Evolutionary conservation across 495 filamentous ascomycete genomes (phyloP).

Genomic region (Extremus antarcticus): DNA sequence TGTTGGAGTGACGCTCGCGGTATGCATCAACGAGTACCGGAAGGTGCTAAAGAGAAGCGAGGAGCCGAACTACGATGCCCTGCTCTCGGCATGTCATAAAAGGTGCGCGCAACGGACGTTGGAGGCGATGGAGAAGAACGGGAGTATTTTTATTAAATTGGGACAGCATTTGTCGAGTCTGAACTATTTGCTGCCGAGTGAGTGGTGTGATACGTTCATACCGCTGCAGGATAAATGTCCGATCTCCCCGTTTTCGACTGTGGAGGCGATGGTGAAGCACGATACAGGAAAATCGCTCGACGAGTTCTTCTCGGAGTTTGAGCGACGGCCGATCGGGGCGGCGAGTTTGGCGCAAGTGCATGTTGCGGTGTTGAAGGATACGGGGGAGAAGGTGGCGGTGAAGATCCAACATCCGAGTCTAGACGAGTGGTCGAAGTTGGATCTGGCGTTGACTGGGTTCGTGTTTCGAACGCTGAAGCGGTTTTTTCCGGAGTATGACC

Average conservation of each 20-base stretch:
- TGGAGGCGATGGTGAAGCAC: conserved; percentile 69
- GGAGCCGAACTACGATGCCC: conserved; percentile 47
- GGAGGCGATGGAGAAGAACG: conserved; percentile 80
- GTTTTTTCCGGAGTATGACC: conserved; percentile 94
- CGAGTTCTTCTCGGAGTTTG: conserved; percentile 78
- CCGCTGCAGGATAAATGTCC: conserved; percentile 94
- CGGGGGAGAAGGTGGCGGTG: conserved; percentile 85
- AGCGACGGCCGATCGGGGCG: conserved; percentile 69
- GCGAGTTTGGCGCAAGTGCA: conserved; percentile 95
- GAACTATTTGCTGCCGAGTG: conserved; percentile 84
- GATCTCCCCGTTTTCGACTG: conserved; percentile 80
- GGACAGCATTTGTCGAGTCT: conserved; percentile 94
- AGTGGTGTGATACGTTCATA: conserved; percentile 96
- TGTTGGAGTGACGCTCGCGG: conserved; percentile 61
- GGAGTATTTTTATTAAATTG: conserved; percentile 95
- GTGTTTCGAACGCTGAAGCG: conserved; percentile 81
- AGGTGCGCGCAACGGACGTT: conserved; percentile 85
- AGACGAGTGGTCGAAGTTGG: conserved; percentile 83
- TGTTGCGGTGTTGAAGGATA: conserved; percentile 71
- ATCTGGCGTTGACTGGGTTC: conserved; percentile 75
- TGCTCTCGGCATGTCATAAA: conserved; percentile 80
- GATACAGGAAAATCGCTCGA: conserved; percentile 74
- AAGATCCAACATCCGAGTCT: conserved; percentile 92
- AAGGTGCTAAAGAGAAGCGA: conserved; percentile 33
- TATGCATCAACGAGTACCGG: conserved; percentile 80